Conservation (phyloP, 371 early-diverging fungal genomes). For the Cokeromyces recurvatus region DNA sequence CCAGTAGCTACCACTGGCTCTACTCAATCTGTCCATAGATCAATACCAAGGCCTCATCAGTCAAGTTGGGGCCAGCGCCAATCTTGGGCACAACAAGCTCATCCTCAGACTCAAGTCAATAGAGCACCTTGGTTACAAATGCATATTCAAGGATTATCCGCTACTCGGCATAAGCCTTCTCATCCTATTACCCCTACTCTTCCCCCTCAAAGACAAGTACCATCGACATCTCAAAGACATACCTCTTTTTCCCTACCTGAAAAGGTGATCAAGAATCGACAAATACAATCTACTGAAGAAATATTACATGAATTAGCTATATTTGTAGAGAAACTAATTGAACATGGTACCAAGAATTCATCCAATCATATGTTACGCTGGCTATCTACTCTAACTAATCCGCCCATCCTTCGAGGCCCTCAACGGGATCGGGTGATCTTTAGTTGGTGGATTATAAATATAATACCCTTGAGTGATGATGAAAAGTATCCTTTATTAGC, state of each 20-base stretch:
- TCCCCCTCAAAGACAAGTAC: conserved; percentile 1
- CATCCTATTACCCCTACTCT: not conserved
- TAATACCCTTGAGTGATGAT: conserved; percentile 44
- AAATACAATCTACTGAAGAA: conserved; percentile 20
- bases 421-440: conserved; percentile 31
- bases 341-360: not conserved
- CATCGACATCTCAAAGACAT: not conserved
- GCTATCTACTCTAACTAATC: conserved; percentile 16
- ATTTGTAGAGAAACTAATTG: conserved; percentile 14
- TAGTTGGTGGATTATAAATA: conserved; percentile 53
- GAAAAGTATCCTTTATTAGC: conserved; percentile 44
- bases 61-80: conserved; percentile 5
- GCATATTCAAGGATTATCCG: conserved; percentile 21
- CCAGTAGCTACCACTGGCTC: not conserved
- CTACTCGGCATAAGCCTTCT: conserved; percentile 7
- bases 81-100: conserved; percentile 32
- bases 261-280: not conserved
- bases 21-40: not conserved
- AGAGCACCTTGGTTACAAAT: conserved; percentile 29
- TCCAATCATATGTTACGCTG: conserved; percentile 7
- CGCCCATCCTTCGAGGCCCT: conserved; percentile 16
- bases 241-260: not conserved
- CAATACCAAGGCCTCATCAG: not conserved
- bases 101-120: conserved; percentile 23
- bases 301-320: conserved; percentile 14